Conservation (phyloP, 495 filamentous ascomycete genomes). For the Pseudomonodictys pantanalensis region DNA sequence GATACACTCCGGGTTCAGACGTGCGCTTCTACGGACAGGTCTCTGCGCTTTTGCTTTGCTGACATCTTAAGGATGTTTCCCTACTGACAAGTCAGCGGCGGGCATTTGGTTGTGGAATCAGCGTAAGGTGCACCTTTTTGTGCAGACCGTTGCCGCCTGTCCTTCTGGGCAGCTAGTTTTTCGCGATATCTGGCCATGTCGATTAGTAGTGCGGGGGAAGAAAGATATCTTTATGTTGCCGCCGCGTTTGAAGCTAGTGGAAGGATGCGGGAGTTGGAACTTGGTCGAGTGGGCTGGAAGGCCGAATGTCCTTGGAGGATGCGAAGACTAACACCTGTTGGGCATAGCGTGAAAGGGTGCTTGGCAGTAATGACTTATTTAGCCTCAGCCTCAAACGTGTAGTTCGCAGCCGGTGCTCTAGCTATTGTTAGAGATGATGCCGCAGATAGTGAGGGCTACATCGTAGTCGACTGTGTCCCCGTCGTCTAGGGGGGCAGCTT, state of each 20-base stretch:
- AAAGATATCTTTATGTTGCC: constrained; percentile 5
- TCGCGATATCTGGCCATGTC: constrained; percentile 1
- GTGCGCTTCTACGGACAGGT: constrained; percentile 9
- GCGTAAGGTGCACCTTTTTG: constrained; percentile 2
- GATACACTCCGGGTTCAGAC: neutral
- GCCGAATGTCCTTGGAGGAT: neutral
- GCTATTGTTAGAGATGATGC: too few species aligned
- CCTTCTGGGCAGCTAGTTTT: neutral
- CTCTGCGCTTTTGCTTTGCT: constrained; percentile 1
- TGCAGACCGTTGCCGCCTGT: constrained; percentile 2
- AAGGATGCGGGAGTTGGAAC: neutral
- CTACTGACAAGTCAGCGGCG: neutral
- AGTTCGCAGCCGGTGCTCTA: neutral
- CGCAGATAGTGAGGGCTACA: too few species aligned
- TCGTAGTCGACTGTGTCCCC: too few species aligned
- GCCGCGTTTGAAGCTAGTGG: neutral
- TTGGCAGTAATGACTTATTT: neutral
- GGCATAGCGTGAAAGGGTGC: neutral
- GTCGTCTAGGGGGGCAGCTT: too few species aligned
- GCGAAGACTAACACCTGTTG: neutral
- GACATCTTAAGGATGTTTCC: constrained; percentile 6
- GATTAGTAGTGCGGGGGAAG: neutral
- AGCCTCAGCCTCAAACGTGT: neutral
- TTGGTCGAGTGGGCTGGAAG: neutral
- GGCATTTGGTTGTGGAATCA: neutral